A percentile compares a stretch with the other conserved stretches of the same genome.
Evolutionary conservation across 2,329 filamentous ascomycete genomes (phyloP).

Genomic region (Epichloe amarillans): DNA sequence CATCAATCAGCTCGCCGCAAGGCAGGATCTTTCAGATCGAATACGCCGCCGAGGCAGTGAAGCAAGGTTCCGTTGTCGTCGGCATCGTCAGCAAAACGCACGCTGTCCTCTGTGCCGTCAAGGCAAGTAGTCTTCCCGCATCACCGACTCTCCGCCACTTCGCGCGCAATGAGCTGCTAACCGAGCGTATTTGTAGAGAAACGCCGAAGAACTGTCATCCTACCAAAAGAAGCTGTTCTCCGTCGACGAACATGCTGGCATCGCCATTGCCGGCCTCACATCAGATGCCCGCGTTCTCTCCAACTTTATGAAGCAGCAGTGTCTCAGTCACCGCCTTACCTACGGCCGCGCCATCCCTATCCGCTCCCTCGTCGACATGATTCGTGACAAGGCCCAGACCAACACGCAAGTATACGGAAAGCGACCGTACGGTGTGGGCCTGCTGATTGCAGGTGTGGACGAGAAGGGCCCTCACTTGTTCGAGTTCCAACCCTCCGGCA

Average conservation of each 20-base stretch:
- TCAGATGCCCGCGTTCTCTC: slow-evolving; percentile 97
- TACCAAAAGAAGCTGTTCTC: slow-evolving; percentile 99
- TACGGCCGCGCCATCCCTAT: slow-evolving; percentile 90
- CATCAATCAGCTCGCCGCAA: slow-evolving; percentile 75
- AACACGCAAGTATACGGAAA: slow-evolving; percentile 98
- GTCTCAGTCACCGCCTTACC: slow-evolving; percentile 85
- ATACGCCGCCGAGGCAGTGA: slow-evolving; percentile 96
- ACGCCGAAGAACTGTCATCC: slow-evolving; percentile 96
- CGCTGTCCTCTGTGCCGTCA: slow-evolving; percentile 86
- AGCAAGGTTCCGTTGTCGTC: slow-evolving; percentile 96
- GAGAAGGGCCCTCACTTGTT: slow-evolving; percentile 90
- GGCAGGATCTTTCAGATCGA: slow-evolving; percentile 99
- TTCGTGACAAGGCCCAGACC: slow-evolving; percentile 90
- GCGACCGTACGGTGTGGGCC: slow-evolving; percentile 87
- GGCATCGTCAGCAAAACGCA: slow-evolving; percentile 97
- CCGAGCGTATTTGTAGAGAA: slow-evolving; percentile 47
- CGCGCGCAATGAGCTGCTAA: too few species aligned
- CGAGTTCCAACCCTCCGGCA: slow-evolving; percentile 92
- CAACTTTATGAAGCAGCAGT: slow-evolving; percentile 99
- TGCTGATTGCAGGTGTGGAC: slow-evolving; percentile 87
- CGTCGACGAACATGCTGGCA: slow-evolving; percentile 88
- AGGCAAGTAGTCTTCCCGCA: slow-evolving; percentile 43
- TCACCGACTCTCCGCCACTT: background rate
- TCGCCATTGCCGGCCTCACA: slow-evolving; percentile 91
- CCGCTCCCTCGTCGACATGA: slow-evolving; percentile 77